Evolutionary conservation across 495 filamentous ascomycete genomes (phyloP), one percentile per base, ranked within the genome.

Genomic region (Apodospora peruviana): DNA sequence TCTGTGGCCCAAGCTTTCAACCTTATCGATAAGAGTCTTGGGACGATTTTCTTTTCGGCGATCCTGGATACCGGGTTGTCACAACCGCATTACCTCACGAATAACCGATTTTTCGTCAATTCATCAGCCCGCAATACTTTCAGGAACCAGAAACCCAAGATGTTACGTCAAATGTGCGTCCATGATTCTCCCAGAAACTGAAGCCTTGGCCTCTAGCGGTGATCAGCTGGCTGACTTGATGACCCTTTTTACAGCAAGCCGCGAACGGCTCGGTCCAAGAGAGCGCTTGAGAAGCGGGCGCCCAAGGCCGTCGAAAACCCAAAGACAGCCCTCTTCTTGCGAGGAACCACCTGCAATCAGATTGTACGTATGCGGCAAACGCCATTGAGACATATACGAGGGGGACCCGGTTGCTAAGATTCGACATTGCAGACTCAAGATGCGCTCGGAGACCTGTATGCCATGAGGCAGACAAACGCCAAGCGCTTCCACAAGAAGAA

Each of bases 401-500:
- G 16, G 5, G 32, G 5, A 10, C 32, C 11, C 16, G 32, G 16
- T 35, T 35, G 32, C 32, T 35, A 35, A 35, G 32, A 35, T n/a
- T 8, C 12, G 37, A 20, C 37, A 16, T 17, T 11, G 21, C 52
- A 65, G 62, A 58, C 55, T 40, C 83, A 94, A 67, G 83, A 87
- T 54, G 84, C 88, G 35, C 70, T 95, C 46, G 83, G 79, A 47
- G 90, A 95, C 57, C 79, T 98, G 34, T 77, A 90, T 66, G 78
- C 85, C 20, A 72, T 97, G 58, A 87, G 90, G 50, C 81, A 85
- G 50, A 88, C 88, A 5, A 67, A 88, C 52, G 80, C 83, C 18
- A 78, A 90, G 64, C 88, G 89, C 46, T 95, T 98, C 75, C 86
- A 79, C 67, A 97, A 96, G 76, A 96, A 95, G 72, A 98, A 98